phyloP scores from a whole-genome alignment of 1,284 basidiomycete species.

The Baeospora myosura region DNA sequence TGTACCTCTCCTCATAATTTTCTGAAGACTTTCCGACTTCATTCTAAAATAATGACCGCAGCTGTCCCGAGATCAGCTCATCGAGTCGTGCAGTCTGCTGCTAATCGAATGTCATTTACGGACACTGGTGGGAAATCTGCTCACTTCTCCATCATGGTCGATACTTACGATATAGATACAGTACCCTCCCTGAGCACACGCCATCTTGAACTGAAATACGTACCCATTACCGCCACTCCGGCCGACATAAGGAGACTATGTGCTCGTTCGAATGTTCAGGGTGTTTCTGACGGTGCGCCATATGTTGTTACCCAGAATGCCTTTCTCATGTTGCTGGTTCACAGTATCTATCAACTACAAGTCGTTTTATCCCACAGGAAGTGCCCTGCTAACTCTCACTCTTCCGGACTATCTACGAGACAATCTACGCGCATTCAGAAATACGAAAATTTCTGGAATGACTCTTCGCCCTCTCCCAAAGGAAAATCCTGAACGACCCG shows the following conservation, averaged over 20 bases:
- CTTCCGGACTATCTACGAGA: conserved; percentile 34
- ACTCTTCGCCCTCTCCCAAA: conserved; percentile 22
- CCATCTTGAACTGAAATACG: conserved; percentile 26
- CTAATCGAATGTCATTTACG: no score
- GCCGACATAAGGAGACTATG: conserved; percentile 50
- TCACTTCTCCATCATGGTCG: no score
- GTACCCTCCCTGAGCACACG: no score
- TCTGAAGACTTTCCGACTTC: no score
- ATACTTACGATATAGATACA: no score
- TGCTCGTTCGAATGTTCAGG: conserved; percentile 37
- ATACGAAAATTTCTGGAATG: conserved; percentile 37
- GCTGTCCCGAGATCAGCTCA: no score
- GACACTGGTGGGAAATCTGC: no score
- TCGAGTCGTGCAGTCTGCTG: no score
- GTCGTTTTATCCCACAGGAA: conserved; percentile 6
- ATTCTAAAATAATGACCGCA: no score
- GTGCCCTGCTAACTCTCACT: conserved; percentile 35
- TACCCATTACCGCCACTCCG: conserved; percentile 47
- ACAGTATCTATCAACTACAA: conserved; percentile 57
- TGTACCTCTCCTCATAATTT: no score
- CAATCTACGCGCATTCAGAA: conserved; percentile 36
- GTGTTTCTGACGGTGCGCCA: conserved; percentile 44
- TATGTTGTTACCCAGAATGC: background rate
- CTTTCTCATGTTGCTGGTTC: background rate
- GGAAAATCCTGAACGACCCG: conserved; percentile 12